These are phyloP conservation scores for Saturnispora sekii DNA, from an alignment of 805 yeast species.

Conservation along the genomic window DNA sequence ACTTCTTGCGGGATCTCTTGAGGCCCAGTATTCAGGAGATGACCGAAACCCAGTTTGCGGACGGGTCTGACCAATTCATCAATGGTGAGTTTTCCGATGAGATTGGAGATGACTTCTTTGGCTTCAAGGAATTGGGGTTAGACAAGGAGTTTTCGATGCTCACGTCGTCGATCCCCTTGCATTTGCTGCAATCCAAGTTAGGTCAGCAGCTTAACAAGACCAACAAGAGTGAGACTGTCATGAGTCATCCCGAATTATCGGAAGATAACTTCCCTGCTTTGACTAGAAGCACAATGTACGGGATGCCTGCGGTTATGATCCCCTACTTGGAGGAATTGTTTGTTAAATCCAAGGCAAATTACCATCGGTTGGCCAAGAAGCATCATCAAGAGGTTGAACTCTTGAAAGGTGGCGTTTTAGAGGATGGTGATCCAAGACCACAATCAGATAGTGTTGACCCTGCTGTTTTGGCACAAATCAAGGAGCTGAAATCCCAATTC, in stretches of 20 bases:
- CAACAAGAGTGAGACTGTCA: slow-evolving; percentile 35
- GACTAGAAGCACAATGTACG: slow-evolving; percentile 38
- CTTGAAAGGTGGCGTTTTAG: slow-evolving; percentile 13
- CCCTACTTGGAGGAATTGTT: slow-evolving; percentile 41
- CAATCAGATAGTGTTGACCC: neutral
- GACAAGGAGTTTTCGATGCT: slow-evolving; percentile 85
- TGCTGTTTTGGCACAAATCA: neutral
- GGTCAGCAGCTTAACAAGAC: slow-evolving; percentile 45
- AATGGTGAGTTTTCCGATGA: slow-evolving; percentile 93
- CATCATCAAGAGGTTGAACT: slow-evolving; percentile 21
- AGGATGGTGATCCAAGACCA: neutral
- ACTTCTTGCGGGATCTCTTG: slow-evolving; percentile 66
- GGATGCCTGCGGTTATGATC: slow-evolving; percentile 47
- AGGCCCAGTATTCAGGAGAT: slow-evolving; percentile 69
- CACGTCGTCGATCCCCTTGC: slow-evolving; percentile 81
- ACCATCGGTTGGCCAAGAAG: slow-evolving; percentile 36
- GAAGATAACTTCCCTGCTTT: slow-evolving; percentile 46
- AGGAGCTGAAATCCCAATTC: slow-evolving; percentile 10
- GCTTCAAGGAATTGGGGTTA: slow-evolving; percentile 86
- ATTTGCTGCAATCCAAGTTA: slow-evolving; percentile 69
- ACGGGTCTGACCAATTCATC: slow-evolving; percentile 86
- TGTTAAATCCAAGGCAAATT: slow-evolving; percentile 32
- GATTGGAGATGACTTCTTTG: slow-evolving; percentile 95
- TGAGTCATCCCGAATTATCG: slow-evolving; percentile 57
- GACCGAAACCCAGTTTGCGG: slow-evolving; percentile 71